A percentile compares a stretch with the other conserved stretches of the same genome.
phyloP scores from a whole-genome alignment of 257 asterid genomes.

The Thymus mandschuricus region DNA sequence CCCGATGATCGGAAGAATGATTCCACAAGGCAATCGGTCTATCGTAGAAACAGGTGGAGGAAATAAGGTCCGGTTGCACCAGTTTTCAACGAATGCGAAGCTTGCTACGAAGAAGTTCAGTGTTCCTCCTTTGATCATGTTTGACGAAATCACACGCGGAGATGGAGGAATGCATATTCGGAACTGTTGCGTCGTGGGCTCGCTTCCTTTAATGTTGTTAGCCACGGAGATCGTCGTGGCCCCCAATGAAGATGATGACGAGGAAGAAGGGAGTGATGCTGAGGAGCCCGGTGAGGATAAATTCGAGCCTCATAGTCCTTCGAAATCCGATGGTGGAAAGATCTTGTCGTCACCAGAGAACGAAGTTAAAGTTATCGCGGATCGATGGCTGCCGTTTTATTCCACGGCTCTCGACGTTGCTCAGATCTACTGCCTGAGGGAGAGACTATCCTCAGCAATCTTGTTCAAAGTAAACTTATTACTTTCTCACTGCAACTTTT shows the following conservation, averaged over 20 bases:
- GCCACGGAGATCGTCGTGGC: slow-evolving; percentile 83
- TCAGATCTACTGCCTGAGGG: slow-evolving; percentile 88
- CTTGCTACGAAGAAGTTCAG: slow-evolving; percentile 38
- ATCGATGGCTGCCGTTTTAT: slow-evolving; percentile 79
- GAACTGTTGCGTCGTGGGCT: slow-evolving; percentile 68
- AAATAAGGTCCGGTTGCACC: slow-evolving; percentile 76
- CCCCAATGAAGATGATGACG: slow-evolving; percentile 48
- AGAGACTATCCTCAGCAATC: slow-evolving; percentile 80
- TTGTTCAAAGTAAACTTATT: slow-evolving; percentile 53
- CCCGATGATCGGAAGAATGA: slow-evolving; percentile 82
- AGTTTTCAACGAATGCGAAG: slow-evolving; percentile 56
- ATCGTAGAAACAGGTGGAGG: slow-evolving; percentile 71
- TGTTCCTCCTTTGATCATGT: slow-evolving; percentile 55
- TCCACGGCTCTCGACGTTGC: slow-evolving; percentile 87
- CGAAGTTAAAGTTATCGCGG: slow-evolving; percentile 62
- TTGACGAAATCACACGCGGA: slow-evolving; percentile 87
- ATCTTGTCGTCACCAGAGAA: slow-evolving; percentile 82
- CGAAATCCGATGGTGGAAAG: slow-evolving; percentile 32
- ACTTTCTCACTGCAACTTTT: not conserved
- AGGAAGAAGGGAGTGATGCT: slow-evolving; percentile 49
- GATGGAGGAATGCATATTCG: slow-evolving; percentile 75
- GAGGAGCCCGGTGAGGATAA: slow-evolving; percentile 42
- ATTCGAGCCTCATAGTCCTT: slow-evolving; percentile 21
- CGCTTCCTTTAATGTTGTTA: slow-evolving; percentile 71
- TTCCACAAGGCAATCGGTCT: slow-evolving; percentile 51